A percentile compares a stretch with the other conserved stretches of the same genome.
These are phyloP conservation scores for Trichoderma breve DNA, from an alignment of 2,329 filamentous ascomycete species.

Conservation along the genomic window DNA sequence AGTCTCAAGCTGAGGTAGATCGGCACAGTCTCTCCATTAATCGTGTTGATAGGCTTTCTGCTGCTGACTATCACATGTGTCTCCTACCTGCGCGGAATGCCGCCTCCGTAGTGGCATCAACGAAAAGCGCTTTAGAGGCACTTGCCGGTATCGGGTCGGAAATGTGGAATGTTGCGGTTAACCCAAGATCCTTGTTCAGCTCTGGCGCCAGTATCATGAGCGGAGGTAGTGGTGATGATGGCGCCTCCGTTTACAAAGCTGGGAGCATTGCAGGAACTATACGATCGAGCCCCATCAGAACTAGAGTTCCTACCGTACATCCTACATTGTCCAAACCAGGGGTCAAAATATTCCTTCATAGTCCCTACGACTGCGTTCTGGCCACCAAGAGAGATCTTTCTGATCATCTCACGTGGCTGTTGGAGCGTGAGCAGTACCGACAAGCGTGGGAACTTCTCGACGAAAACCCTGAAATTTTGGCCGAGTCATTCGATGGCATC, in stretches of 20 bases:
- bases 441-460: slow-evolving; percentile 88
- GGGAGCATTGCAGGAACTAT: slow-evolving; percentile 36
- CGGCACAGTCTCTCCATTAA: slow-evolving; percentile 84
- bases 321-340: slow-evolving; percentile 55
- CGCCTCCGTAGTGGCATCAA: slow-evolving; percentile 60
- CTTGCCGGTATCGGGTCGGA: slow-evolving; percentile 70
- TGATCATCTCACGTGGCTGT: slow-evolving; percentile 82
- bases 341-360: slow-evolving; percentile 85
- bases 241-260: slow-evolving; percentile 46
- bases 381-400: slow-evolving; percentile 81
- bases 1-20: slow-evolving; percentile 81
- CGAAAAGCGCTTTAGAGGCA: slow-evolving; percentile 72
- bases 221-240: slow-evolving; percentile 58
- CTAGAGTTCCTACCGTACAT: slow-evolving; percentile 43
- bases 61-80: slow-evolving; percentile 87
- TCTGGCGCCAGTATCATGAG: slow-evolving; percentile 76
- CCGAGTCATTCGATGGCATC: slow-evolving; percentile 40
- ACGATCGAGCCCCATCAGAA: slow-evolving; percentile 29
- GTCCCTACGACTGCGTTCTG: slow-evolving; percentile 93
- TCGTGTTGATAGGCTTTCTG: slow-evolving; percentile 79
- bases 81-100: slow-evolving; percentile 73
- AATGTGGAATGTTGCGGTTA: slow-evolving; percentile 88
- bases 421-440: slow-evolving; percentile 77
- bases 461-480: slow-evolving; percentile 74
- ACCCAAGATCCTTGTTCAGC: slow-evolving; percentile 81